A percentile compares a stretch with the other conserved stretches of the same genome.
Conservation (phyloP, 75 land plant genomes). For the Pinus taeda region DNA sequence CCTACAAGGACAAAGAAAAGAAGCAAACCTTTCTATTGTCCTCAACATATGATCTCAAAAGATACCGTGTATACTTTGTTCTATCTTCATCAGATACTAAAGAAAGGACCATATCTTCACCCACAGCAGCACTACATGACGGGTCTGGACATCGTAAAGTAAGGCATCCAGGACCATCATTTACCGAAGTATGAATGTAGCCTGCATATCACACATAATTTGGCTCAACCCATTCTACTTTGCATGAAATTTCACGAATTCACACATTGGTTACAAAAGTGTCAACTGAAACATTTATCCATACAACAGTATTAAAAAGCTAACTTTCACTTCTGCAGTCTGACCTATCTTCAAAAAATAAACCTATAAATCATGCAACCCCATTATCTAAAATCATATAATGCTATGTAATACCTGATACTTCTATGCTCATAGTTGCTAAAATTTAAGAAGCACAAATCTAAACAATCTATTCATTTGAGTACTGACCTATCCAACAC, state of each 20-base stretch:
- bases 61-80: constrained; percentile 77
- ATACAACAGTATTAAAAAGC: background rate
- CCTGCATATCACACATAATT: constrained; percentile 33
- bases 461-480: background rate
- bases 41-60: constrained; percentile 90
- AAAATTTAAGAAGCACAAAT: background rate
- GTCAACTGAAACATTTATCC: background rate
- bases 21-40: constrained; percentile 66
- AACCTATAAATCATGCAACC: background rate
- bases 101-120: constrained; percentile 71
- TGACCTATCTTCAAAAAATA: background rate
- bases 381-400: background rate
- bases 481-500: constrained; percentile 68
- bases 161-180: constrained; percentile 96
- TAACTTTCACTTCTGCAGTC: background rate
- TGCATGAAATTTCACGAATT: background rate
- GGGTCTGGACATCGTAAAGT: constrained; percentile 92
- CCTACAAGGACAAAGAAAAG: background rate
- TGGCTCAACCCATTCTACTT: background rate
- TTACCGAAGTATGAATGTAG: constrained; percentile 81
- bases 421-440: background rate
- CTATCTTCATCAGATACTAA: constrained; percentile 75
- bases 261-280: background rate
- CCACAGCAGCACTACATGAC: constrained; percentile 88
- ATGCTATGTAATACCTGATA: background rate